These are phyloP conservation scores for Uncinocarpus reesii DNA, from an alignment of 2,329 filamentous ascomycete genomes.

Conservation along the genomic window DNA sequence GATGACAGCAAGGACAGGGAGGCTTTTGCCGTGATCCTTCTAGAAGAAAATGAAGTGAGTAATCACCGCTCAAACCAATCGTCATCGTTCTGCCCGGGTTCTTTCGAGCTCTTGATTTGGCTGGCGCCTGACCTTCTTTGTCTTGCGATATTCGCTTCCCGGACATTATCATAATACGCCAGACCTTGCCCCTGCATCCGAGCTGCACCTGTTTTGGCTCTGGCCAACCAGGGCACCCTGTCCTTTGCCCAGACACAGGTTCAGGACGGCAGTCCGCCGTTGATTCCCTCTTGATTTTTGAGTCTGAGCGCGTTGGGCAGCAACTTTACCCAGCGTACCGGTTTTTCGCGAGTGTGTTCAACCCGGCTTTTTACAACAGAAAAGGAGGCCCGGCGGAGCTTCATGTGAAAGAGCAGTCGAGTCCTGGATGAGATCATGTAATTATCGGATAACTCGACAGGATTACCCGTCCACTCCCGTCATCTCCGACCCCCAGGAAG, in stretches of 20 bases:
- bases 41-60: constrained; percentile 6
- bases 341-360: not conserved
- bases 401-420: too few relatives aligned
- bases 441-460: too few relatives aligned
- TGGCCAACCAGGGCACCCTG: too few relatives aligned
- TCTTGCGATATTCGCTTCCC: constrained; percentile 11
- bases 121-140: not conserved
- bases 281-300: not conserved
- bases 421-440: too few relatives aligned
- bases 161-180: constrained; percentile 11
- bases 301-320: constrained; percentile 7
- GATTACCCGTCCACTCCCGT: too few relatives aligned
- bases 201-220: too few relatives aligned
- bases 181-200: constrained; percentile 9
- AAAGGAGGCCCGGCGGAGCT: too few relatives aligned
- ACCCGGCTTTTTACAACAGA: not conserved
- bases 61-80: not conserved
- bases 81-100: not conserved
- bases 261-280: not conserved
- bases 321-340: constrained; percentile 6
- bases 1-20: not conserved
- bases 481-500: too few relatives aligned
- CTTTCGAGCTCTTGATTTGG: constrained; percentile 2
- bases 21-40: constrained; percentile 2
- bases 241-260: not conserved